phyloP scores from a whole-genome alignment of 345 rosid genomes.

The Boechera stricta region DNA sequence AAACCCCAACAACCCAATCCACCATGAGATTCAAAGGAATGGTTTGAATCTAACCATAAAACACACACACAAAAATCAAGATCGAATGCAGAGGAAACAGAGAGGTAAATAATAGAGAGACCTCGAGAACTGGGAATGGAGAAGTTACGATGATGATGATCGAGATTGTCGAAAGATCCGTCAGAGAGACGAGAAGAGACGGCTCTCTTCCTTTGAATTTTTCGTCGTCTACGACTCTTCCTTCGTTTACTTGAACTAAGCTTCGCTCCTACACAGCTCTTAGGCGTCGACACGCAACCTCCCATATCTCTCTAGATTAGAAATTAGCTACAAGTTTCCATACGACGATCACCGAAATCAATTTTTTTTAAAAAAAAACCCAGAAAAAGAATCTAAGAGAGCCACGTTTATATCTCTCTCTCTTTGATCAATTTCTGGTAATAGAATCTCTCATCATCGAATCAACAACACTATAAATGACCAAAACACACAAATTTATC shows the following conservation, averaged over 20 bases:
- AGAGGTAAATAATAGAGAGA: not conserved
- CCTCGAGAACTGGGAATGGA: constrained; percentile 69
- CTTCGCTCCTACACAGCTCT: constrained; percentile 69
- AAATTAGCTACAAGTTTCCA: constrained; percentile 28
- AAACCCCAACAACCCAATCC: constrained; percentile 11
- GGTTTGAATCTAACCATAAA: no score
- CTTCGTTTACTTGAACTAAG: constrained; percentile 61
- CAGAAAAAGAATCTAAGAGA: not conserved
- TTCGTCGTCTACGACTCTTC: constrained; percentile 57
- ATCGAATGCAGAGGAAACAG: constrained; percentile 28
- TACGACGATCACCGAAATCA: constrained; percentile 6
- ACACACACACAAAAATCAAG: constrained; percentile 1
- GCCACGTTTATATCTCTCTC: constrained; percentile 13
- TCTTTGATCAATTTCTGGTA: constrained; percentile 30
- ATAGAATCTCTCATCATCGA: constrained; percentile 39
- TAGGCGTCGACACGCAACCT: constrained; percentile 77
- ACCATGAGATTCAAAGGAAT: not conserved
- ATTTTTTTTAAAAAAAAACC: not conserved
- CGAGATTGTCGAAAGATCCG: constrained; percentile 57
- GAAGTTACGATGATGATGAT: constrained; percentile 58
- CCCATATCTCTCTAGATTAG: constrained; percentile 62
- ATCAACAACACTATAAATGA: constrained; percentile 27
- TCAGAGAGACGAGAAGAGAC: constrained; percentile 61
- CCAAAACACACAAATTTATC: constrained; percentile 10
- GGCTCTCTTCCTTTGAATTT: constrained; percentile 49